phyloP scores from a whole-genome alignment of 2,329 filamentous ascomycete species.

The Nemania bipapillata region DNA sequence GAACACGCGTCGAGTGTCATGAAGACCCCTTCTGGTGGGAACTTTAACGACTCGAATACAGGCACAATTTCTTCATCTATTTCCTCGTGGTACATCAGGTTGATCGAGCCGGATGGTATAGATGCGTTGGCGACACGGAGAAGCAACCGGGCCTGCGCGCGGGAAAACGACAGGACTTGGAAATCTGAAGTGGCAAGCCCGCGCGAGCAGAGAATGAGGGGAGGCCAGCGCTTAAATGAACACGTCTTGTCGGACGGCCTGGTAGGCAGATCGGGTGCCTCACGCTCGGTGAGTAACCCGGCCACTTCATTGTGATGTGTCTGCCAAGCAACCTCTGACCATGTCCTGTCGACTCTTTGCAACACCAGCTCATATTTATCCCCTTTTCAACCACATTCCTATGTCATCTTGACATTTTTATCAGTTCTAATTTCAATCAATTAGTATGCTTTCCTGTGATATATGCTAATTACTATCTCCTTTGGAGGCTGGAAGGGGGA shows the following conservation, averaged over 20 bases:
- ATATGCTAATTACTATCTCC: not conserved
- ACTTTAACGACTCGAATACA: constrained; percentile 42
- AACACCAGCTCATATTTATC: no score
- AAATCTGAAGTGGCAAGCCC: constrained; percentile 40
- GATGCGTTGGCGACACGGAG: constrained; percentile 50
- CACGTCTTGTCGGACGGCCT: constrained; percentile 52
- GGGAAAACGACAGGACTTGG: constrained; percentile 50
- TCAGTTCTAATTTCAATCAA: no score
- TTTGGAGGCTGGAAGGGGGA: not conserved
- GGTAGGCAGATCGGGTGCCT: constrained; percentile 45
- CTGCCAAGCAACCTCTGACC: no score
- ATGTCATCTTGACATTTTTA: no score
- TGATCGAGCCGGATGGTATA: constrained; percentile 48
- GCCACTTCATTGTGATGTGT: no score
- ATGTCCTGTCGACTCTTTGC: no score
- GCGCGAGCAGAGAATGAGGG: constrained; percentile 54
- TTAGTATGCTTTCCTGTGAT: no score
- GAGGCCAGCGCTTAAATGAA: constrained; percentile 56
- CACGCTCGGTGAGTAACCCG: constrained; percentile 30
- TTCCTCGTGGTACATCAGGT: constrained; percentile 51
- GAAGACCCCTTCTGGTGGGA: constrained; percentile 55
- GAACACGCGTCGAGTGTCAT: constrained; percentile 57
- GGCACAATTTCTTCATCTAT: constrained; percentile 50
- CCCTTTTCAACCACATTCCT: no score
- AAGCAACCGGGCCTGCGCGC: constrained; percentile 48